Base-by-base conservation (phyloP, 768 basidiomycete species). In the Daedaleopsis sinensis region DNA sequence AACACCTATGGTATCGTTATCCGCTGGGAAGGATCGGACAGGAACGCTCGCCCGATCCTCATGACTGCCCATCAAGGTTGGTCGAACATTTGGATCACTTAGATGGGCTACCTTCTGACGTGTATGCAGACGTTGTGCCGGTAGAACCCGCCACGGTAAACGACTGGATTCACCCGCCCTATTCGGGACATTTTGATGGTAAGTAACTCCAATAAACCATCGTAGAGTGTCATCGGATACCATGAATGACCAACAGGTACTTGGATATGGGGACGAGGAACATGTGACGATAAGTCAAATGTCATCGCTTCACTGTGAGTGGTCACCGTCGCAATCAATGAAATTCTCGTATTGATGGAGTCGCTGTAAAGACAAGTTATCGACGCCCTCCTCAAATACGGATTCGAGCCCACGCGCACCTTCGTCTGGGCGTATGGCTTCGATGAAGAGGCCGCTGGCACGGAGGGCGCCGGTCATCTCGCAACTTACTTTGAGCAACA, bases 1-100 rank as follows among this genome's bases (percentile, higher is more conserved):
- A 86, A 86, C 65, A 85, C 80, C 0, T 87, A 83, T 53, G 86
- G 82, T 0, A 76, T 88, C 16, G 73, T 89, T 1, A 84, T 83
- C 65, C 80, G 83, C 48, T 88, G 86, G 85, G 73, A 80, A 47
- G 87, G 87, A 3, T 75, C 77, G 11, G 75, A 84, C 48, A 59
- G 74, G 9, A 59, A 71, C 8, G 70, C 82, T 36, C 85, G 85
- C 65, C 89, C 86, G 0, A 66, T 87, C 3, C 72, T 89, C 13
- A 72, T 84, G 38, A 72, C 80, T 13, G 82, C 80, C 9, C 84
- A 85, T 63, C 83, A 84, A 73, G 84, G 82, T 80, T 32, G 10
- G 47, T 21, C n/a, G 65, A 43, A 13, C 36, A 15, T 21, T 16
- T 43, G 1, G 11, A 12, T 38, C 19, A 27, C 5, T 36, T 9